A percentile compares a stretch with the other conserved stretches of the same genome.
phyloP scores from a whole-genome alignment of 2,329 filamentous ascomycete species.

The Aureobasidium sp. region DNA sequence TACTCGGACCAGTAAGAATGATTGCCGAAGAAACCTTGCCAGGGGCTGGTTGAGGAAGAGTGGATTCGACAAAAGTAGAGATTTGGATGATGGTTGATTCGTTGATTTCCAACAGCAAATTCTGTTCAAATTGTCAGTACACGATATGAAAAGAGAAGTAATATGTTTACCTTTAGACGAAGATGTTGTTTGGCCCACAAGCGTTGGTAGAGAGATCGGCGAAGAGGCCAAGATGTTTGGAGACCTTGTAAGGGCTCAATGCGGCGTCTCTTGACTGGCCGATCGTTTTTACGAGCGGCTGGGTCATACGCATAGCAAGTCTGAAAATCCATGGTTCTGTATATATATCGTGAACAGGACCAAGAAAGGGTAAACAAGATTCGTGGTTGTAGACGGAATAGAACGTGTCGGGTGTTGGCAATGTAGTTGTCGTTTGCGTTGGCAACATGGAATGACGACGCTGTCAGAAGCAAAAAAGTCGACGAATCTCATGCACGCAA shows the following conservation, averaged over 20 bases:
- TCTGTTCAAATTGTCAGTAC: constrained; percentile 28
- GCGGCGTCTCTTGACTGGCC: constrained; percentile 46
- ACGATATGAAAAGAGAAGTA: background rate
- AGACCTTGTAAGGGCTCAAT: constrained; percentile 33
- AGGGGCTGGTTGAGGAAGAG: constrained; percentile 17
- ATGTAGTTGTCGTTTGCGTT: too few species aligned
- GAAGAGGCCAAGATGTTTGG: constrained; percentile 47
- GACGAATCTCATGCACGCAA: background rate
- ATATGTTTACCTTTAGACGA: constrained; percentile 62
- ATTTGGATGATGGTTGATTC: constrained; percentile 43
- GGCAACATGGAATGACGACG: constrained; percentile 8
- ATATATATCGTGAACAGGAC: background rate
- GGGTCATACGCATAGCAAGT: constrained; percentile 53
- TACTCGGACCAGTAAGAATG: constrained; percentile 81
- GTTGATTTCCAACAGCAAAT: constrained; percentile 44
- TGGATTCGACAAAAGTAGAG: constrained; percentile 35
- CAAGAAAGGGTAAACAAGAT: constrained; percentile 3
- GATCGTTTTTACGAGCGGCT: constrained; percentile 29
- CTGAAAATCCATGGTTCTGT: constrained; percentile 50
- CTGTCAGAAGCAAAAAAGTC: constrained; percentile 18
- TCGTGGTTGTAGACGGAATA: background rate
- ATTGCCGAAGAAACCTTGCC: constrained; percentile 73
- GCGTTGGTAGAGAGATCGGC: constrained; percentile 66
- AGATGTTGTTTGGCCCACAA: constrained; percentile 72
- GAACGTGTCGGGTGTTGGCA: constrained; percentile 1